Base-by-base conservation (phyloP, 495 filamentous ascomycete genomes). In the Penicillium angulare region DNA sequence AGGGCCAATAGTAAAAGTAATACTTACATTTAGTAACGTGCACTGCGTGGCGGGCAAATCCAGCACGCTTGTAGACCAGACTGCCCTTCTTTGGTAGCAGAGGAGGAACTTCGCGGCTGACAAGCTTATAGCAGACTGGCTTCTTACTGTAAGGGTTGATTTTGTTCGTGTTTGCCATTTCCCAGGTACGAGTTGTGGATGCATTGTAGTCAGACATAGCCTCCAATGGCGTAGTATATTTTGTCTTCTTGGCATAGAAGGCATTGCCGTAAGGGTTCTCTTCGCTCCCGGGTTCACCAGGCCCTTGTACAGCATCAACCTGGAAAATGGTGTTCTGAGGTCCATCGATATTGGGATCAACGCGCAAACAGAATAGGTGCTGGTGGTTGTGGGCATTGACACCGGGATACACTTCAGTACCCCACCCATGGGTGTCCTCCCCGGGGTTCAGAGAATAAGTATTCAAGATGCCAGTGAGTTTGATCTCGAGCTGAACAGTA, bases 201-300 rank as follows among this genome's bases (percentile, higher is more conserved):
- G 88, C 88, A 63, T 95, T 77, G 65, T 97, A 97, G 64, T 96
- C 87, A 31, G 84, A 85, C 68, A 83, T 82, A 3, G 85, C 78
- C 60, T 90, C 83, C n/a, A 71, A 73, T 2, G 87, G 80, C 0
- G 83, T 96, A 20, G 73, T 81, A 61, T 87, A 87, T 70, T 88
- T 89, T 43, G 87, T 95, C 70, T 88, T 89, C 65, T 88, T 83
- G n/a, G 87, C 87, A 63, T 87, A 92, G 70, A 96, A 96, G n/a
- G 86, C 90, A 66, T 96, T 96, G 31, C 92, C 92, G 66, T 95
- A 92, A 47, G 78, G 85, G 74, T 97, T 96, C 68, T 95, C 89
- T 7, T 78, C 72, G 52, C 83, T 87, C 22, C 90, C 90, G 5
- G 91, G 85, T 27, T 86, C 83, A 0, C 82, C 89, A 0, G 81